Evolutionary conservation across 2,329 filamentous ascomycete species (phyloP), one percentile per base, ranked within the genome.

Genomic region (Nannizzia gypsea): DNA sequence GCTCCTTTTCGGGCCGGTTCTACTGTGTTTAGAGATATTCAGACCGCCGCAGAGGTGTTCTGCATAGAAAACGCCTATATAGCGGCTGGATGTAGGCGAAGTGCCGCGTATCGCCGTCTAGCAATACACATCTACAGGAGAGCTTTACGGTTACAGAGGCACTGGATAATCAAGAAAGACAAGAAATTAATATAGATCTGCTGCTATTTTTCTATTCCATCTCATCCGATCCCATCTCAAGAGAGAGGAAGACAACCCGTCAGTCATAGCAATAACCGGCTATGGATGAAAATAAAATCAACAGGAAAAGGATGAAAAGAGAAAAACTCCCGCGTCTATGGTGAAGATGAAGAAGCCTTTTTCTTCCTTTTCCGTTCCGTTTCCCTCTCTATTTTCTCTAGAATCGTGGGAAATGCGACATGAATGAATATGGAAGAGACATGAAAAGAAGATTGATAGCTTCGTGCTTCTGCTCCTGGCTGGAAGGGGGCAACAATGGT

Each of bases 241-340:
- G 71, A 73, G 73, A 74, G 56, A 55, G 58, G 54, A 55, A 61
- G 54, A 73, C 69, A 24, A 17, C 48, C 48, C 6, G 48, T 24
- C 48, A 52, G 31, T 13, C 31, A 36, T 11, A 8, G 9, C 31
- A 36, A 36, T 36, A 52, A 28, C 48, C 48, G 48, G 48, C 48
- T 4, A 52, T 24, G 48, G 48, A 28, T 46, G 20, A 46, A 31
- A n/a, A 52, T n/a, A 42, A n/a, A n/a, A 42, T 11, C 9, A 36
- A 8, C 31, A 36, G 31, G 31, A 36, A 36, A 36, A 36, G 31
- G 31, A 36, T 11, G 9, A 42, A 20, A 3, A 42, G n/a, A 42
- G 15, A 52, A 52, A 52, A 52, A 31, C 46, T 28, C 48, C 17
- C 44, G 17, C 13, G 17, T 52, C 48, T 52, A 52, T 31, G 48